These are phyloP conservation scores for Leishmania aethiopica DNA, from an alignment of 208 protist species.

Conservation along the genomic window DNA sequence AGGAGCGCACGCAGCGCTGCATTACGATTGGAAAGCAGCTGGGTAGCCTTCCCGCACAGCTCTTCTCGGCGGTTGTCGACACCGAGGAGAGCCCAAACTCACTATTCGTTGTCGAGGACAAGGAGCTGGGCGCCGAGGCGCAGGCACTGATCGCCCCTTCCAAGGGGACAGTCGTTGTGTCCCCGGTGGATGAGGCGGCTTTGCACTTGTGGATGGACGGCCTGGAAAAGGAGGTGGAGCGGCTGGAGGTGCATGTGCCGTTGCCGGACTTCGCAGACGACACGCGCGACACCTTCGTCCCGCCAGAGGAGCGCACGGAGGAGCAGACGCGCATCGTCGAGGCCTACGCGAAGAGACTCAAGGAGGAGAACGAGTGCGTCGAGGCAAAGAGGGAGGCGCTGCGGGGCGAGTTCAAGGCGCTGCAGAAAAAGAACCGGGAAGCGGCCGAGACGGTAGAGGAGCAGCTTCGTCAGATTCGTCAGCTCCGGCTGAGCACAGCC, in stretches of 20 bases:
- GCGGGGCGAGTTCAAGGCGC: conserved; percentile 56
- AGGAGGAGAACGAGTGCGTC: conserved; percentile 69
- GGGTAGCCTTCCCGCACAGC: conserved; percentile 34
- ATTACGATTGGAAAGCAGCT: conserved; percentile 78
- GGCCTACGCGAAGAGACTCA: conserved; percentile 82
- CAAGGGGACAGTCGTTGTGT: conserved; percentile 27
- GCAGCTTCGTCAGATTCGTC: conserved; percentile 42
- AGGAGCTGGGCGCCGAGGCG: conserved; percentile 68
- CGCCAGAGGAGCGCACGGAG: conserved; percentile 83
- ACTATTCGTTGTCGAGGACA: conserved; percentile 78
- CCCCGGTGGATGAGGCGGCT: conserved; percentile 55
- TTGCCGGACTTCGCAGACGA: conserved; percentile 79
- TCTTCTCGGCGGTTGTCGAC: conserved; percentile 59
- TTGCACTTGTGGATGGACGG: conserved; percentile 92
- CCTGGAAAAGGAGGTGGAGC: conserved; percentile 84
- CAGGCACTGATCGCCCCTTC: conserved; percentile 53
- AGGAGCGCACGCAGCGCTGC: conserved; percentile 82
- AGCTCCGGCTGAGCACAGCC: conserved; percentile 42
- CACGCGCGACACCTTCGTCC: conserved; percentile 68
- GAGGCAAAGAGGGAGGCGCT: conserved; percentile 67
- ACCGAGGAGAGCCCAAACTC: conserved; percentile 62
- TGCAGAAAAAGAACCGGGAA: conserved; percentile 60
- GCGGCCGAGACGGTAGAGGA: conserved; percentile 54
- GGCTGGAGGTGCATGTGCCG: conserved; percentile 58
- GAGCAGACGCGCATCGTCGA: conserved; percentile 72